Base-by-base conservation (phyloP, 208 protist species). In the Trypanosomatidae sp. region DNA sequence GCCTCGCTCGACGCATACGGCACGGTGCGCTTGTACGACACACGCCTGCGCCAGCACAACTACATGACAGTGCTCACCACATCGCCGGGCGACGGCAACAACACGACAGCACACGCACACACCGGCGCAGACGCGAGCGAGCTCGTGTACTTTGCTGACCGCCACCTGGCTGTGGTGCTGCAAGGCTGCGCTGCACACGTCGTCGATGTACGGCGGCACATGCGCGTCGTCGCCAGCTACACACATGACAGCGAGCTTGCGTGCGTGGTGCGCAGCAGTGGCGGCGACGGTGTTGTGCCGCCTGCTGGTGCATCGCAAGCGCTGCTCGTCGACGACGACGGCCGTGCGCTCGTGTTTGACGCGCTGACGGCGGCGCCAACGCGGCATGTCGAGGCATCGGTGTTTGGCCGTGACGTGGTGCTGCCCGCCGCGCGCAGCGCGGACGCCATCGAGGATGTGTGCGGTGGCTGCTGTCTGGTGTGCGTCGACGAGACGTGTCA, bases 251-350 rank as follows among this genome's bases (percentile, higher is more conserved):
- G 35, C 19, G 80, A 89, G 39, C 45, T 71, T 18, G 66, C 66
- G 7, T 23, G 41, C 0, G 63, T n/a, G n/a, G n/a, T n/a, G n/a
- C 11, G 30, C 30, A 35, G n/a, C n/a, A 35, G n/a, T 35, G 24
- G 41, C 0, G 62, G 78, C 24, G 45, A 74, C 18, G 41, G 15
- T 18, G 43, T 21, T 7, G 38, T 44, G 26, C 37, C 37, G 4
- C 62, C 71, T 1, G 10, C 21, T 8, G 45, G 19, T 13, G 55
- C 25, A 0, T 22, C 25, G 2, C 51, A 51, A 22, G 64, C 59
- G 4, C 63, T 85, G 5, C 20, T 83, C 20, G 50, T 60, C 4
- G 80, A 85, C 45, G 80, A 89, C 25, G 58, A 81, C 21, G 80
- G 80, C n/a, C 43, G 48, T 21, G 65, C 85, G 13, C 55, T 85